A percentile compares a stretch with the other conserved stretches of the same genome.
These are phyloP conservation scores for Gymnopilus junonius DNA, from an alignment of 768 basidiomycete genomes.

Conservation along the genomic window DNA sequence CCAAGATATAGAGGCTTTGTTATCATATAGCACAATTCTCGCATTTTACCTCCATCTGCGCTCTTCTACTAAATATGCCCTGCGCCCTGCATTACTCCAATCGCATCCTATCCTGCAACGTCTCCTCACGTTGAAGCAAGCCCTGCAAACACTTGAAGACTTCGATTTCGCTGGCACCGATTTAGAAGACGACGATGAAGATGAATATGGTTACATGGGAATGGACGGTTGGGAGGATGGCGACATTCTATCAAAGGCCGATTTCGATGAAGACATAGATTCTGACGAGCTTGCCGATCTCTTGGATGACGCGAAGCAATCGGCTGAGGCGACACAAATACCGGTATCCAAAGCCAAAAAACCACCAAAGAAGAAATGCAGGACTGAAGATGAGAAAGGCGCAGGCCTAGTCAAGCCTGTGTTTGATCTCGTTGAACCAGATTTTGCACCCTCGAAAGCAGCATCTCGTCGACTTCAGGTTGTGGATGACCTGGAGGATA, in stretches of 20 bases:
- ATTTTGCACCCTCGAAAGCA: slow-evolving; percentile 53
- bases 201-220: slow-evolving; percentile 39
- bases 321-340: slow-evolving; percentile 16
- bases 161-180: slow-evolving; percentile 71
- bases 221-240: slow-evolving; percentile 43
- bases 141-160: slow-evolving; percentile 79
- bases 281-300: slow-evolving; percentile 58
- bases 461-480: slow-evolving; percentile 27
- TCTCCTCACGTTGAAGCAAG: slow-evolving; percentile 82
- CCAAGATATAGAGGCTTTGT: slow-evolving; percentile 68
- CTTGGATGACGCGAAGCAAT: slow-evolving; percentile 51
- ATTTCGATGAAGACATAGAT: slow-evolving; percentile 39
- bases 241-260: slow-evolving; percentile 48
- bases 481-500: slow-evolving; percentile 43
- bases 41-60: slow-evolving; percentile 94
- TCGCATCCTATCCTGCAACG: slow-evolving; percentile 75
- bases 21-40: slow-evolving; percentile 89
- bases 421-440: slow-evolving; percentile 84
- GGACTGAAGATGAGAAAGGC: slow-evolving; percentile 41
- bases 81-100: slow-evolving; percentile 64
- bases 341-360: slow-evolving; percentile 30
- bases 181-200: slow-evolving; percentile 52
- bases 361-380: slow-evolving; percentile 69
- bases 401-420: slow-evolving; percentile 37
- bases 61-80: slow-evolving; percentile 64